Conservation (phyloP, 2,329 filamentous ascomycete genomes). For the Byssoonygena ceratinophila region DNA sequence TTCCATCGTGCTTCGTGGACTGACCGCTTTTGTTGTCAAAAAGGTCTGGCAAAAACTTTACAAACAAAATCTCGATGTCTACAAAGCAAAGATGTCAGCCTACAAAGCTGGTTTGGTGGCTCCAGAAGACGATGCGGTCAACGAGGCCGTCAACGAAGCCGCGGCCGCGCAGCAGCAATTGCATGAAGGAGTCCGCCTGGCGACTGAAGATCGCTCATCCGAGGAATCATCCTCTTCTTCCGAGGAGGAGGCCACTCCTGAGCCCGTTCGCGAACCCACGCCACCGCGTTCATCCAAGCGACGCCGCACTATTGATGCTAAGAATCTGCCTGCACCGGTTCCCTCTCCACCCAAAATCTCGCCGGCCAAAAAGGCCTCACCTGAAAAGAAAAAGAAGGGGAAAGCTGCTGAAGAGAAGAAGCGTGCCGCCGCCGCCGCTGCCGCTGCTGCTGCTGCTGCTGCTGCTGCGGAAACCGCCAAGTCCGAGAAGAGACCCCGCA, state of each 20-base stretch:
- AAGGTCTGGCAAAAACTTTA: slow-evolving; percentile 50
- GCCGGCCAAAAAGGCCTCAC: slow-evolving; percentile 30
- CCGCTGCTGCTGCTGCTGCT: slow-evolving; percentile 20
- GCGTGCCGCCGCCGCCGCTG: slow-evolving; percentile 12
- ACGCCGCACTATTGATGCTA: slow-evolving; percentile 32
- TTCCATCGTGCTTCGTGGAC: neutral
- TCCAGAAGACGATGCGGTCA: slow-evolving; percentile 34
- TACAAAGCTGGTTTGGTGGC: slow-evolving; percentile 45
- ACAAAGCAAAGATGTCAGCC: slow-evolving; percentile 45
- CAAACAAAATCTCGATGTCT: slow-evolving; percentile 45
- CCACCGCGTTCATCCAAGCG: slow-evolving; percentile 36
- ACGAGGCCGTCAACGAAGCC: slow-evolving; percentile 26
- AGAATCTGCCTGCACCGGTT: slow-evolving; percentile 26
- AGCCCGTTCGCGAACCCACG: slow-evolving; percentile 34
- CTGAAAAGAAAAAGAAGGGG: slow-evolving; percentile 26
- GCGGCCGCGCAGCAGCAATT: slow-evolving; percentile 29
- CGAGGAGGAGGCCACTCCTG: slow-evolving; percentile 27
- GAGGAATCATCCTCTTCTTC: slow-evolving; percentile 28
- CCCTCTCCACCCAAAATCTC: slow-evolving; percentile 20
- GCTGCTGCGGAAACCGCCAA: slow-evolving; percentile 25
- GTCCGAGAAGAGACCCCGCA: slow-evolving; percentile 27
- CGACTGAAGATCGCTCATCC: slow-evolving; percentile 25
- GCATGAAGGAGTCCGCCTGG: slow-evolving; percentile 33
- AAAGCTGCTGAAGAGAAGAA: slow-evolving; percentile 30
- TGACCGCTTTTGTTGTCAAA: neutral